Evolutionary conservation across 768 basidiomycete species (phyloP), one percentile per base, ranked within the genome.

Genomic region (Lentinula lateritia): DNA sequence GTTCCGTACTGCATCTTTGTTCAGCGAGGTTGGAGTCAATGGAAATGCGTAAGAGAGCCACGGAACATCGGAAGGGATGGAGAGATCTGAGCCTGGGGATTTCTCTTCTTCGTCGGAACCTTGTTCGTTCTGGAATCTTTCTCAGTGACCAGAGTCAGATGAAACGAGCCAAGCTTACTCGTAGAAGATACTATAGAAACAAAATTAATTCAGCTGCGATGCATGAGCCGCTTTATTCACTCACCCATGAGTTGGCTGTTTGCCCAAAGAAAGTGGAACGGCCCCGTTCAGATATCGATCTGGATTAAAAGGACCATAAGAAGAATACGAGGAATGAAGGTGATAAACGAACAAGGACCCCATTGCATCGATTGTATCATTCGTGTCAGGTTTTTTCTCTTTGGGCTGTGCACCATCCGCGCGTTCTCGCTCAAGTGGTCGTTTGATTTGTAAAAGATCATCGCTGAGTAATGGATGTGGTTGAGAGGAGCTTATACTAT

Each of bases 201-300:
- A 20, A 45, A 42, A 39, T 18, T 32, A n/a, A 46, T 50, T 7
- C 36, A 35, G 18, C 28, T 13, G 8, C n/a, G 12, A 50, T 20
- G 13, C 18, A 36, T 9, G 54, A 63, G 9, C 57, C 60, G n/a
- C 7, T 42, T 50, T 50, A 41, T 56, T 18, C 52, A 70, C 83
- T 67, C 72, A 89, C 87, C 83, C 86, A 88, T 63, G 87, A 84
- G 67, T 85, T 89, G 28, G 87, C 86, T 32, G 85, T 80, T 58
- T 78, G 78, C 23, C 87, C 87, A 69, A 81, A 88, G 70, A 88
- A 89, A 36, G 82, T 85, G 5, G 84, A 81, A 50, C 83, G 80
- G 32, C 86, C 87, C 23, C 78, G 78, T 61, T 84, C 81, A 7
- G 84, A 83, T 61, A 89, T 83, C 45, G 85, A 83, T 62, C 87